These are phyloP conservation scores for Asterophora lycoperdoides DNA, from an alignment of 768 basidiomycete species.

Conservation along the genomic window DNA sequence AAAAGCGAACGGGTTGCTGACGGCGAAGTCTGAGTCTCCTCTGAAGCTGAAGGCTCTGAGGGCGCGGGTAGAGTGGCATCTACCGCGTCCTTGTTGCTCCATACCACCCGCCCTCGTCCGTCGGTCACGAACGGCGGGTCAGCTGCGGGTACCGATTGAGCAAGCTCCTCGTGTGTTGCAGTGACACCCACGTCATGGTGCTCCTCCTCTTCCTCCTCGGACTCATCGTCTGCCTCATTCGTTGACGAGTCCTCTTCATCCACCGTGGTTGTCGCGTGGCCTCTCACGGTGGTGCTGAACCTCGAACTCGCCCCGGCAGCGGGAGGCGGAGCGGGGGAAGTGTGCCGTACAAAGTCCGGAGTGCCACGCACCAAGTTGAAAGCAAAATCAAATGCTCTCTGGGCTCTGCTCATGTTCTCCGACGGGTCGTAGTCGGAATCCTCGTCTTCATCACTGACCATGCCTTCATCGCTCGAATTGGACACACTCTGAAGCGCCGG, in stretches of 20 bases:
- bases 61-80: constrained; percentile 2
- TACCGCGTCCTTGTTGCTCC: constrained; percentile 24
- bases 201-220: not conserved
- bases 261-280: not conserved
- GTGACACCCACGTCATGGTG: not conserved
- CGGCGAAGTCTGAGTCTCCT: constrained; percentile 9
- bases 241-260: not conserved
- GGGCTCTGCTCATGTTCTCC: not conserved
- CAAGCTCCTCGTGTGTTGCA: not conserved
- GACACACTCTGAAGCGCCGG: constrained; percentile 33
- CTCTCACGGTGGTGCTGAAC: constrained; percentile 11
- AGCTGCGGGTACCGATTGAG: not conserved
- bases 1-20: constrained; percentile 20
- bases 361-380: not conserved
- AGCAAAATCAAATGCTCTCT: not conserved
- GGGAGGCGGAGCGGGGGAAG: not conserved
- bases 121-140: constrained; percentile 60
- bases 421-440: not conserved
- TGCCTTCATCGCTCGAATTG: constrained; percentile 28
- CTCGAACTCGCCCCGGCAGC: constrained; percentile 5
- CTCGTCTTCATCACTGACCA: constrained; percentile 11
- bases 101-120: constrained; percentile 58
- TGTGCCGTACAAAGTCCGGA: not conserved
- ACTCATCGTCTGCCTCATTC: too few relatives aligned
- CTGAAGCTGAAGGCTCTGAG: constrained; percentile 1